phyloP scores from a whole-genome alignment of 2,329 filamentous ascomycete species.

The Dactylonectria estremocensis region DNA sequence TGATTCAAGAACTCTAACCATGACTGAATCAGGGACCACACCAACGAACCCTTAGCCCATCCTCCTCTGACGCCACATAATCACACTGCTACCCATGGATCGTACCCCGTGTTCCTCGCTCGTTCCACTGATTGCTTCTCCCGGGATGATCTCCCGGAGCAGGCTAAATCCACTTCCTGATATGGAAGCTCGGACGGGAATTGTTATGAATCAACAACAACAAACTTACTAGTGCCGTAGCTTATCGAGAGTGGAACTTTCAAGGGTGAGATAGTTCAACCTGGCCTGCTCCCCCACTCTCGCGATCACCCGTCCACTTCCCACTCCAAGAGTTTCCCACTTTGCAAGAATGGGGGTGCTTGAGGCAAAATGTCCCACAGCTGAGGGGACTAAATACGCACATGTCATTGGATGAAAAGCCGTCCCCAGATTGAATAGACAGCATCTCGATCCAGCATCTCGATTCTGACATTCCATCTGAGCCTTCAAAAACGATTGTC shows the following conservation, averaged over 20 bases:
- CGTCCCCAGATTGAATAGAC: not conserved
- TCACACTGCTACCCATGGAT: too few species aligned
- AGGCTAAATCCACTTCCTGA: not conserved
- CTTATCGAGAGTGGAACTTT: slow-evolving; percentile 17
- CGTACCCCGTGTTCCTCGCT: too few species aligned
- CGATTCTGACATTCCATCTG: slow-evolving; percentile 10
- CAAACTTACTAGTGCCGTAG: not conserved
- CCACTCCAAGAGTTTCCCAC: slow-evolving; percentile 1
- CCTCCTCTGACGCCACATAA: too few species aligned
- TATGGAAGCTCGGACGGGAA: not conserved
- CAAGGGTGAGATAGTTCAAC: slow-evolving; percentile 1
- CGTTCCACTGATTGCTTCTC: not conserved
- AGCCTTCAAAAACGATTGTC: slow-evolving; percentile 23
- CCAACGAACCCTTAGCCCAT: too few species aligned
- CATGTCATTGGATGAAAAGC: slow-evolving; percentile 5
- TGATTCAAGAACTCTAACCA: too few species aligned
- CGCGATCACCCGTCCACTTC: slow-evolving; percentile 18
- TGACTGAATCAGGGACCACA: too few species aligned
- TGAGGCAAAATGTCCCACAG: not conserved
- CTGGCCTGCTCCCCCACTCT: slow-evolving; percentile 22
- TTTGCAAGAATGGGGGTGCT: slow-evolving; percentile 23
- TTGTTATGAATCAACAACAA: slow-evolving; percentile 1
- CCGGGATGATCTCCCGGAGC: not conserved
- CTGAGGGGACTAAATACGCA: slow-evolving; percentile 1
- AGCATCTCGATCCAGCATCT: slow-evolving; percentile 10